Evolutionary conservation across 177 flowering plant genomes (phyloP), one percentile per base, ranked within the genome.

Genomic region (Vitis hybrid): DNA sequence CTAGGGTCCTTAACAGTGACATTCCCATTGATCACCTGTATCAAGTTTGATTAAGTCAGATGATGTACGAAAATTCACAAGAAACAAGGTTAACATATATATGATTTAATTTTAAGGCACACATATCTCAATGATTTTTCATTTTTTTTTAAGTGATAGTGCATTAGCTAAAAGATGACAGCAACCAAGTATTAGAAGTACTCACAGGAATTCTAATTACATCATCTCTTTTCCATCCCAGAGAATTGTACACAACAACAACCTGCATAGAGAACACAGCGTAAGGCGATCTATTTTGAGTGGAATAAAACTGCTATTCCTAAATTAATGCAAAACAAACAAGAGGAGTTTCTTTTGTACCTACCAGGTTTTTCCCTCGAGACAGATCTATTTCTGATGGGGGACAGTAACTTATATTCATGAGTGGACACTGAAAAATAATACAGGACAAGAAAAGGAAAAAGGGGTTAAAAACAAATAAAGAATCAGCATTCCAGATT

Each of bases 321-420:
- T 6, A 64, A 17, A 24, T 12, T 10, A 24, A 4, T n/a, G 12
- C 11, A 14, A 70, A 52, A 24, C 46, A 55, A 9, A 52, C 2
- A 70, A 51, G 49, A 46, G 15, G 21, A n/a, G 69, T 46, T 15
- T 46, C 1, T 49, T 9, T 55, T 50, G 13, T 67, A 56, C 78
- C 79, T 78, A 91, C 99, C 93, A 91, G 85, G 71, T 79, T 84
- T 76, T 88, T 91, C 70, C 87, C 90, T 21, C 40, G 60, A 52
- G 91, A 75, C 48, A 90, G 73, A 69, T 78, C 73, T 27, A 75
- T 75, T 85, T 95, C 98, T 77, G 97, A 85, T 78, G 97, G 85
- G 75, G 97, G 98, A 74, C 98, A 95, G 40, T 91, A 95, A 72
- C 94, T 93, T 75, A 95, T 83, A 74, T 95, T 95, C 65, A 95